Conservation (phyloP, 352 stramenopile species). For the Globisporangium ultimum region DNA sequence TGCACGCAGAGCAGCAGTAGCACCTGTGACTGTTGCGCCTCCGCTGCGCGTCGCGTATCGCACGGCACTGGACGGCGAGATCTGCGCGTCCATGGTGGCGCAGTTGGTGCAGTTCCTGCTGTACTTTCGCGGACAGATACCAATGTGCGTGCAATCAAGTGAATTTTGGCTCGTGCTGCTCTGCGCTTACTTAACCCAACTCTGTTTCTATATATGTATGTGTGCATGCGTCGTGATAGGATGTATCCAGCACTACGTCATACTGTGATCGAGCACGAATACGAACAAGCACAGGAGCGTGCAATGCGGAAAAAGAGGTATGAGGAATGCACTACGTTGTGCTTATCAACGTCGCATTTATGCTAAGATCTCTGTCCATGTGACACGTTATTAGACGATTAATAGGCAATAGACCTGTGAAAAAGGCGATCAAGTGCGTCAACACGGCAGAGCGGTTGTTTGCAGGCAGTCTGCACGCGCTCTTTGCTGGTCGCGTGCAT, state of each 20-base stretch:
- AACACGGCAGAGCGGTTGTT: conserved; percentile 31
- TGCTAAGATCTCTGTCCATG: too few species aligned
- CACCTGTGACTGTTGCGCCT: neutral
- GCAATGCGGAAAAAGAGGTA: too few species aligned
- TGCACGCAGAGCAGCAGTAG: neutral
- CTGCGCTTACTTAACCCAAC: neutral
- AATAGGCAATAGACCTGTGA: conserved; percentile 26
- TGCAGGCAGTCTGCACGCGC: conserved; percentile 15
- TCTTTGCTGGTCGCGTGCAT: conserved; percentile 40
- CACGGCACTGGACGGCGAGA: conserved; percentile 36
- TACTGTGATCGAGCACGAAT: too few species aligned
- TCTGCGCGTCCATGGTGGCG: conserved; percentile 32
- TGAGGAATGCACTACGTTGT: too few species aligned
- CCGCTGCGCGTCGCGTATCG: conserved; percentile 34
- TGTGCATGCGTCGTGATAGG: neutral
- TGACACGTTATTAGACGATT: neutral
- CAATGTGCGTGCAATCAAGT: conserved; percentile 27
- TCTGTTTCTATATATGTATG: neutral
- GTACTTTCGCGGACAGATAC: conserved; percentile 65
- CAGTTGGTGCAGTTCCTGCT: conserved; percentile 54
- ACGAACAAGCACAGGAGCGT: too few species aligned
- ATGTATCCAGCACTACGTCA: too few species aligned
- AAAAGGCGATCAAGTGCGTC: conserved; percentile 52
- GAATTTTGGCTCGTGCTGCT: neutral
- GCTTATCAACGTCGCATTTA: too few species aligned